phyloP scores from a whole-genome alignment of 305 asterid species.

The Monarda citriodora region DNA sequence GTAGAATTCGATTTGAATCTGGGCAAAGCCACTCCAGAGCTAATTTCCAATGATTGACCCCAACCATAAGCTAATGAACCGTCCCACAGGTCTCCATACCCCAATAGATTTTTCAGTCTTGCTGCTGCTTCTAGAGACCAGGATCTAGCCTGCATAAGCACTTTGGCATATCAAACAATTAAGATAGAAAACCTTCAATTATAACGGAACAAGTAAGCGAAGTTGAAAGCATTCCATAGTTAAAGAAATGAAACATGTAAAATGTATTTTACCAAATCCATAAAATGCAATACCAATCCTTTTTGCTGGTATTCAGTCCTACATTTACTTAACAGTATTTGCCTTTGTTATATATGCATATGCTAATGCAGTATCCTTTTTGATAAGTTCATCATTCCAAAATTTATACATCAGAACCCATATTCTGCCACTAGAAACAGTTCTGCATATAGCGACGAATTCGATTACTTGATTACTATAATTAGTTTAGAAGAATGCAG shows the following conservation, averaged over 20 bases:
- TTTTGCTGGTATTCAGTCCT: background rate
- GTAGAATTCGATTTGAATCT: conserved; percentile 59
- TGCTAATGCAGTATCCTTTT: conserved; percentile 5
- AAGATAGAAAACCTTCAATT: conserved; percentile 10
- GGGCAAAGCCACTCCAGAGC: conserved; percentile 84
- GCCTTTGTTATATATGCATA: background rate
- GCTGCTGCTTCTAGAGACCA: conserved; percentile 82
- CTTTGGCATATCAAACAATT: conserved; percentile 24
- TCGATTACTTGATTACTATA: conserved; percentile 1
- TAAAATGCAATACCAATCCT: background rate
- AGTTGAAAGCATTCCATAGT: too few species aligned
- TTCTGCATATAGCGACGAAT: background rate
- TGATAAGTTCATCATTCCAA: background rate
- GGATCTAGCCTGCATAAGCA: conserved; percentile 78
- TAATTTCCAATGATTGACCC: conserved; percentile 81
- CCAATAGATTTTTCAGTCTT: conserved; percentile 82
- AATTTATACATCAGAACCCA: too few species aligned
- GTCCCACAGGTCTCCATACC: conserved; percentile 98
- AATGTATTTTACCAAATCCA: too few species aligned
- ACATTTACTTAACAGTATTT: background rate
- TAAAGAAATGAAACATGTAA: too few species aligned
- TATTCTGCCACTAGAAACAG: too few species aligned
- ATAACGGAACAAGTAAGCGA: background rate
- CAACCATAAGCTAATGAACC: conserved; percentile 89
- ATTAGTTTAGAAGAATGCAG: conserved; percentile 4